phyloP scores from a whole-genome alignment of 352 stramenopile genomes.

The Phytophthora crassamura region DNA sequence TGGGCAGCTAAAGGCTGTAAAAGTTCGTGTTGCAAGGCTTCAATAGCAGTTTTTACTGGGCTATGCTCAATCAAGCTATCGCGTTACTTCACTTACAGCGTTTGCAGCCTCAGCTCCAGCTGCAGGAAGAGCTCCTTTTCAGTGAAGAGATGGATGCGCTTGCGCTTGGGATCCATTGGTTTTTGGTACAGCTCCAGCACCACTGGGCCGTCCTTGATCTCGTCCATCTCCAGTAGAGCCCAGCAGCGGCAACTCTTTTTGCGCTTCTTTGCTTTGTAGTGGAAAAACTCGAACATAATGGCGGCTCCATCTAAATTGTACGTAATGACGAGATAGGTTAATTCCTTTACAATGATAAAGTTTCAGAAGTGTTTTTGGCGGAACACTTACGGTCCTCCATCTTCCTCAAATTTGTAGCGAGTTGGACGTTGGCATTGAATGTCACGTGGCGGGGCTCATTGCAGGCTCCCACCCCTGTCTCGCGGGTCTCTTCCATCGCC shows the following conservation, averaged over 20 bases:
- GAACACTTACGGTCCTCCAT: conserved; percentile 59
- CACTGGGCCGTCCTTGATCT: conserved; percentile 44
- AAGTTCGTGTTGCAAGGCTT: conserved; percentile 2
- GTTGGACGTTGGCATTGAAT: conserved; percentile 54
- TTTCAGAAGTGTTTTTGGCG: neutral
- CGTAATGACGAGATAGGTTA: neutral
- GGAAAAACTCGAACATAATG: conserved; percentile 76
- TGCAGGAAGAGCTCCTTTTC: conserved; percentile 78
- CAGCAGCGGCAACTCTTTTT: conserved; percentile 84
- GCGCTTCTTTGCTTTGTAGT: conserved; percentile 82
- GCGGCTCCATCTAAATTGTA: conserved; percentile 50
- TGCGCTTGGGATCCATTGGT: conserved; percentile 67
- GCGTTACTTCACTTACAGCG: conserved; percentile 20
- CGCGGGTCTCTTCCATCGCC: conserved; percentile 59
- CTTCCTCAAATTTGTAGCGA: conserved; percentile 53
- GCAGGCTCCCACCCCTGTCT: conserved; percentile 51
- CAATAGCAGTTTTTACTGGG: conserved; percentile 1
- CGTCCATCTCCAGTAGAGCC: conserved; percentile 76
- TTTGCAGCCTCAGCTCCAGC: conserved; percentile 43
- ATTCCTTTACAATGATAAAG: neutral
- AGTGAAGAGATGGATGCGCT: conserved; percentile 76
- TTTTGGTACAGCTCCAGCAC: conserved; percentile 78
- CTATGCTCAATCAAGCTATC: neutral
- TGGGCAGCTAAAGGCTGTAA: conserved; percentile 41
- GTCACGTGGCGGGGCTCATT: conserved; percentile 53